These are phyloP conservation scores for Alternaria ethzedia DNA, from an alignment of 2,329 filamentous ascomycete genomes.

Conservation along the genomic window DNA sequence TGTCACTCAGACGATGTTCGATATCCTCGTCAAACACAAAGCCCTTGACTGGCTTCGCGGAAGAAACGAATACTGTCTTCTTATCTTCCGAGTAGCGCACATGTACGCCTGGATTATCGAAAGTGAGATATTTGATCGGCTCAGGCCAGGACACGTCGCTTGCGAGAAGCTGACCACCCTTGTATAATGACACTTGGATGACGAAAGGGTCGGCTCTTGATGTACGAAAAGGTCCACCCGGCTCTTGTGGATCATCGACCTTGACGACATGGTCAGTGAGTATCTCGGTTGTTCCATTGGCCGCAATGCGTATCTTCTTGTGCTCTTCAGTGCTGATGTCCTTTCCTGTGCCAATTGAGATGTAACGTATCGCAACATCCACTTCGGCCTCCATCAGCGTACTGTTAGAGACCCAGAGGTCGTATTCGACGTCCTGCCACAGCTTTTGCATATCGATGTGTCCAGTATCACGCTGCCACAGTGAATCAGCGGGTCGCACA, in stretches of 20 bases:
- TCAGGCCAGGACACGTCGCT: constrained; percentile 66
- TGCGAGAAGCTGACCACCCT: constrained; percentile 56
- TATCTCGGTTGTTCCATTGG: constrained; percentile 63
- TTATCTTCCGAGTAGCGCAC: constrained; percentile 37
- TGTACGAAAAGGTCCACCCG: constrained; percentile 51
- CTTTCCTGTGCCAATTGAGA: constrained; percentile 60
- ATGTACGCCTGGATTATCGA: constrained; percentile 57
- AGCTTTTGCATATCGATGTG: constrained; percentile 32
- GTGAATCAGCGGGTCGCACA: constrained; percentile 49
- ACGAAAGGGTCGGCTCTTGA: constrained; percentile 60
- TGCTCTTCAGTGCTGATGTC: constrained; percentile 56
- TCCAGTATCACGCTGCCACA: constrained; percentile 38
- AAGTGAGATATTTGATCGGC: constrained; percentile 64
- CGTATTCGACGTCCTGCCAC: constrained; percentile 50
- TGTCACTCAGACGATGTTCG: constrained; percentile 30
- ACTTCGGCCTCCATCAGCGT: constrained; percentile 51
- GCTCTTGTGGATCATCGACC: background rate
- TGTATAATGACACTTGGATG: constrained; percentile 57
- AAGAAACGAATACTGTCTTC: constrained; percentile 52
- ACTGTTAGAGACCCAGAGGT: constrained; percentile 63
- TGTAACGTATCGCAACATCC: constrained; percentile 58
- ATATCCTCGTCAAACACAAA: constrained; percentile 55
- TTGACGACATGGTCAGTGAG: constrained; percentile 45
- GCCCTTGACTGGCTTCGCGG: constrained; percentile 62
- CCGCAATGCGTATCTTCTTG: constrained; percentile 53